phyloP scores from a whole-genome alignment of 371 early-diverging fungal species.

The Batrachochytrium dendrobatidis region DNA sequence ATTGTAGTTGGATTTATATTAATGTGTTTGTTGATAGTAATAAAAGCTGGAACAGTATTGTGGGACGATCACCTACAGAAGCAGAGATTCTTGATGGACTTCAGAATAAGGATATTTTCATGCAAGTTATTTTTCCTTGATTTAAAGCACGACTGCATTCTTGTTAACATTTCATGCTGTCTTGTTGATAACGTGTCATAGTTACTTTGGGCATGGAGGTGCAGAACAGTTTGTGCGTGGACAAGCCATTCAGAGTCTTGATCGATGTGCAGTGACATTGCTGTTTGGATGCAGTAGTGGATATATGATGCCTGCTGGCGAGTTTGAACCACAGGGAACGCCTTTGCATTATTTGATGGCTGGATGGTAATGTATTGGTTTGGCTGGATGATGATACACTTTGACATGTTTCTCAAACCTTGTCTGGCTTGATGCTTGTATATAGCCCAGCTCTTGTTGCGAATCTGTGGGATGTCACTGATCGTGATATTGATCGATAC shows the following conservation, averaged over 20 bases:
- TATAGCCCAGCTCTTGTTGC: slow-evolving; percentile 84
- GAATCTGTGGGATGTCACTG: slow-evolving; percentile 99
- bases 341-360: slow-evolving; percentile 72
- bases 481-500: slow-evolving; percentile 93
- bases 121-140: slow-evolving; percentile 49
- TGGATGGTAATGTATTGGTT: slow-evolving; percentile 46
- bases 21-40: slow-evolving; percentile 7
- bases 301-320: slow-evolving; percentile 58
- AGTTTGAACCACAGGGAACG: slow-evolving; percentile 80
- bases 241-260: slow-evolving; percentile 53
- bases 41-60: slow-evolving; percentile 59
- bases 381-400: neutral
- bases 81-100: slow-evolving; percentile 55
- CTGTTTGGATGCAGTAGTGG: slow-evolving; percentile 93
- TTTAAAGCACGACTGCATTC: neutral
- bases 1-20: neutral
- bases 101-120: slow-evolving; percentile 54
- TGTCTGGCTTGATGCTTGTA: neutral
- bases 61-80: slow-evolving; percentile 61
- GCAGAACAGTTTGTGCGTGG: slow-evolving; percentile 81
- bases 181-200: slow-evolving; percentile 18
- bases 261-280: slow-evolving; percentile 63
- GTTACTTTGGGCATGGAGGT: slow-evolving; percentile 97
- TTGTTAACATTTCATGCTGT: neutral
- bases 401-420: neutral